Conservation (phyloP, 148 eudicot genomes). For the Talinum fruticosum region DNA sequence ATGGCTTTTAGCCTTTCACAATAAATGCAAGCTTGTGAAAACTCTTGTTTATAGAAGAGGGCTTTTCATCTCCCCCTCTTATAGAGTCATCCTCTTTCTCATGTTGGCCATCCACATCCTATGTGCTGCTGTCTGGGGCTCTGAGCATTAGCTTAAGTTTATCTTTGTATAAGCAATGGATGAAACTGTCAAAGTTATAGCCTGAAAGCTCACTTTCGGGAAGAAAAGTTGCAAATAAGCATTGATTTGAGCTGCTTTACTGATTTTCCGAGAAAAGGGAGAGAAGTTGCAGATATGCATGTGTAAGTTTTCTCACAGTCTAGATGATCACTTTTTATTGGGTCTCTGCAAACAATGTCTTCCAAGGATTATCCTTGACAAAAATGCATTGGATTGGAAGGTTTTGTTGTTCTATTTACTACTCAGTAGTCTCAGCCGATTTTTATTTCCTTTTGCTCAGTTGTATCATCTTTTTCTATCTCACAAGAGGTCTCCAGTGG, state of each 20-base stretch:
- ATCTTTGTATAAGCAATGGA: neutral
- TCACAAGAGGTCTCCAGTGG: neutral
- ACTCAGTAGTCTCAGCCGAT: neutral
- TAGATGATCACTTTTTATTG: neutral
- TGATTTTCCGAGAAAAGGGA: neutral
- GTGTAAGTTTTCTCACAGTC: neutral
- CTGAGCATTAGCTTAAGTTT: neutral
- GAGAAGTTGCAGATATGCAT: neutral
- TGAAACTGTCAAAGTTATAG: slow-evolving; percentile 1
- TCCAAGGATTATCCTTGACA: neutral
- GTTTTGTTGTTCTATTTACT: neutral
- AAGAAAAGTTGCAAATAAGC: neutral
- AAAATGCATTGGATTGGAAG: neutral
- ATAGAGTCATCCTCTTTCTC: neutral
- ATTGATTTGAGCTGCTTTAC: neutral
- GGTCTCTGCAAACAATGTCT: neutral
- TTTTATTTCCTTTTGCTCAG: neutral
- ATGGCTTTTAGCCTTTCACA: neutral
- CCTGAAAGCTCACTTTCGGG: neutral
- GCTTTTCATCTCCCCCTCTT: neutral
- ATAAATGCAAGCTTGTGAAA: neutral
- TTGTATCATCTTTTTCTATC: neutral
- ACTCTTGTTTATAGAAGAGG: neutral
- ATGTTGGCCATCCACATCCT: neutral
- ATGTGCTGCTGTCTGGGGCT: neutral